These are phyloP conservation scores for Penstemon newberryi DNA, from an alignment of 257 asterid species.

Conservation along the genomic window DNA sequence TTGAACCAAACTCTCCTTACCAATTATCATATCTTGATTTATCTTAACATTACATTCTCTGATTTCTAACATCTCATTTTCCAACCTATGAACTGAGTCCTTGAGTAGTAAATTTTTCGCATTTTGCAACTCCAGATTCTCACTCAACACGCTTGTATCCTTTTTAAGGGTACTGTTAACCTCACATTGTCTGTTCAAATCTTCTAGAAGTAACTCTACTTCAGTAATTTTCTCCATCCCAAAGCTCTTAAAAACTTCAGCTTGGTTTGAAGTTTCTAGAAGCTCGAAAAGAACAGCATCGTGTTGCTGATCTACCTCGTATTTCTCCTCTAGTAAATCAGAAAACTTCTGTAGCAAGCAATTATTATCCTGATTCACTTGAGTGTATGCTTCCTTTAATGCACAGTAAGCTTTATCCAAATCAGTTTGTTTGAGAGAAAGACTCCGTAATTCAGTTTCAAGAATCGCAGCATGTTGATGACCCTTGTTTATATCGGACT, in stretches of 20 bases:
- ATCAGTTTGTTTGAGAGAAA: constrained; percentile 45
- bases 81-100: constrained; percentile 57
- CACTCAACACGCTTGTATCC: constrained; percentile 47
- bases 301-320: constrained; percentile 44
- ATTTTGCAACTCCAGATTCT: constrained; percentile 56
- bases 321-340: constrained; percentile 59
- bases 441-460: constrained; percentile 52
- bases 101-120: constrained; percentile 54
- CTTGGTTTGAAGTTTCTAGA: constrained; percentile 49
- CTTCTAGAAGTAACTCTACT: constrained; percentile 48
- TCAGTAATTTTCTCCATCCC: constrained; percentile 52
- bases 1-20: constrained; percentile 40
- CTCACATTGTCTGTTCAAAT: constrained; percentile 47
- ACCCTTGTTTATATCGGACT: constrained; percentile 44
- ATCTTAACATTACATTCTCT: constrained; percentile 43
- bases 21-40: constrained; percentile 43
- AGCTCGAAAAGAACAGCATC: constrained; percentile 56
- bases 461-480: constrained; percentile 41
- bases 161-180: constrained; percentile 45
- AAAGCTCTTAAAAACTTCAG: constrained; percentile 46
- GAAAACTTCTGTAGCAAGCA: constrained; percentile 50
- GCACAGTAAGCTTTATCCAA: constrained; percentile 47
- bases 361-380: constrained; percentile 56
- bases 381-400: constrained; percentile 45
- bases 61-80: constrained; percentile 51